Percentiles rank a stretch among this genome's conserved stretches.
These are phyloP conservation scores for Xylaria curta DNA, from an alignment of 495 filamentous ascomycete species.

Conservation along the genomic window DNA sequence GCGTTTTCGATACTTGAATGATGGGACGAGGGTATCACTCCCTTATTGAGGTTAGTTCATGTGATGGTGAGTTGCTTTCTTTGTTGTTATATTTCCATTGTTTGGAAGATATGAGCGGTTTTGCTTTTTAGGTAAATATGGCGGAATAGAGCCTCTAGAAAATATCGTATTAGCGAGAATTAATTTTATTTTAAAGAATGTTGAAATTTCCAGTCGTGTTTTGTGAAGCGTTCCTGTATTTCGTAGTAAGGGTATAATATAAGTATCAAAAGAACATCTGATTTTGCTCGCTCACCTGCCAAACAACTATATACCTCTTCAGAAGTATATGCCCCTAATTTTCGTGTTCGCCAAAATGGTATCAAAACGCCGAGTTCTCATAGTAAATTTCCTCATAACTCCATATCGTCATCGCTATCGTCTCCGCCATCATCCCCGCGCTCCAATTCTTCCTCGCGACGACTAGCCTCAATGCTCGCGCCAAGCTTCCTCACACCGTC, in stretches of 20 bases:
- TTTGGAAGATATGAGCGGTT: neutral
- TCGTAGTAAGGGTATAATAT: neutral
- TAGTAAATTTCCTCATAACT: conserved; percentile 35
- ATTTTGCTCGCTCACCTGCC: neutral
- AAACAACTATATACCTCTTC: neutral
- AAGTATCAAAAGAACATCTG: neutral
- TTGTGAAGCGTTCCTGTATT: neutral
- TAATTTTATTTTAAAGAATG: neutral
- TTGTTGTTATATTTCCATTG: neutral
- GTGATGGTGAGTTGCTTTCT: neutral
- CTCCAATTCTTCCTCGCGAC: conserved; percentile 63
- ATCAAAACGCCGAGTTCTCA: conserved; percentile 12
- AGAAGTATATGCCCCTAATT: neutral
- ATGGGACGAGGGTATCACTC: neutral
- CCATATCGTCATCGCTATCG: conserved; percentile 60
- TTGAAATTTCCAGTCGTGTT: neutral
- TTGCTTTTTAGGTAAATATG: neutral
- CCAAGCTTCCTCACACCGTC: conserved; percentile 81
- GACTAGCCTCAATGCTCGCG: conserved; percentile 59
- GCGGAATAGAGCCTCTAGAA: neutral
- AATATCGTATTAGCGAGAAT: conserved; percentile 8
- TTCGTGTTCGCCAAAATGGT: neutral
- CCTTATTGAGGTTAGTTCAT: neutral
- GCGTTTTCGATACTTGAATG: neutral
- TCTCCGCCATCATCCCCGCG: conserved; percentile 39